These are phyloP conservation scores for Trypanosoma lewisi DNA, from an alignment of 208 protist species.

Conservation along the genomic window DNA sequence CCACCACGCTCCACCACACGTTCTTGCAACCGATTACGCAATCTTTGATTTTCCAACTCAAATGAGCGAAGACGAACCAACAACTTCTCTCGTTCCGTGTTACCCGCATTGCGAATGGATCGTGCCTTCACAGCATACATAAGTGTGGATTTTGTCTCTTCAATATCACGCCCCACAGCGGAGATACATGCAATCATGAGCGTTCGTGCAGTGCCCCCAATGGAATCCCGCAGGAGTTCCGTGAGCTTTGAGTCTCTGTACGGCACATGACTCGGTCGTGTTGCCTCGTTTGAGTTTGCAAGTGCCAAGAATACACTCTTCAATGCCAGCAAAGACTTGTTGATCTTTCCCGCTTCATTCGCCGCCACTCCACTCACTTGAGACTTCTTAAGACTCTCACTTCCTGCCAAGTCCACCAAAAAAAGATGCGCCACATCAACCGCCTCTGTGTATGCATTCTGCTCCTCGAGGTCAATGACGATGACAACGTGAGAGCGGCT, in stretches of 20 bases:
- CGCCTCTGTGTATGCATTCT: conserved; percentile 82
- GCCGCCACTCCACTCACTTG: conserved; percentile 79
- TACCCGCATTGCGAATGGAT: conserved; percentile 93
- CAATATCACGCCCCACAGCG: conserved; percentile 92
- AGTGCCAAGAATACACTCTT: conserved; percentile 93
- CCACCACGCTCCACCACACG: conserved; percentile 80
- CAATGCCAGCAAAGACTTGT: conserved; percentile 90
- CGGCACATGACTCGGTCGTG: conserved; percentile 85
- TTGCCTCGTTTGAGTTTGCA: conserved; percentile 78
- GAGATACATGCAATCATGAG: conserved; percentile 95
- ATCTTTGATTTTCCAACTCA: conserved; percentile 81
- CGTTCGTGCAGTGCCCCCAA: conserved; percentile 91
- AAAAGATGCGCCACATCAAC: conserved; percentile 93
- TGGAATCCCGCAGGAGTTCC: conserved; percentile 92
- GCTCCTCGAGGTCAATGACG: conserved; percentile 89
- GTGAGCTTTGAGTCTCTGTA: conserved; percentile 95
- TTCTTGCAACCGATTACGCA: conserved; percentile 87
- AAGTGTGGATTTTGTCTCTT: conserved; percentile 95
- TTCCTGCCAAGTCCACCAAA: conserved; percentile 95
- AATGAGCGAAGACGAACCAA: conserved; percentile 75
- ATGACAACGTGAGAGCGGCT: conserved; percentile 97
- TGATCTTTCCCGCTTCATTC: conserved; percentile 92
- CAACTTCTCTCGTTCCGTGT: conserved; percentile 81
- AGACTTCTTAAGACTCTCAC: conserved; percentile 93
- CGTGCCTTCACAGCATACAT: conserved; percentile 94